phyloP scores from a whole-genome alignment of 139 green algal species.

The Dunaliella primolecta region DNA sequence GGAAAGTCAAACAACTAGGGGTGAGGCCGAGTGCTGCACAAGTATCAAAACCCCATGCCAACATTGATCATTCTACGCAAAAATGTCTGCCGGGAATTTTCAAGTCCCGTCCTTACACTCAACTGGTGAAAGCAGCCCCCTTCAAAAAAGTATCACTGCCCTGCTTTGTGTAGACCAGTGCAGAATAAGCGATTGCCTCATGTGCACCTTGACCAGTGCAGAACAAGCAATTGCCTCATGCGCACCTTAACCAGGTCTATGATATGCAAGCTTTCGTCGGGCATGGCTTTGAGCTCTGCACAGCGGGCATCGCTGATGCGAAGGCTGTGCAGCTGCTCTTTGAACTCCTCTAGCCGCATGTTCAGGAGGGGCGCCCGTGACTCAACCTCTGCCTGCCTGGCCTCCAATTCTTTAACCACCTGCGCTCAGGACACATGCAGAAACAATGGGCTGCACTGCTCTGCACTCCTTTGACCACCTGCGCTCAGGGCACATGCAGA shows the following conservation, averaged over 20 bases:
- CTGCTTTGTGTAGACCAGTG: too few species aligned
- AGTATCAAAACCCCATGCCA: too few species aligned
- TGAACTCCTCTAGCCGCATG: conserved; percentile 26
- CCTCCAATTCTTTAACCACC: conserved; percentile 25
- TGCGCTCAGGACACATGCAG: background rate
- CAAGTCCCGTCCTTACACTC: too few species aligned
- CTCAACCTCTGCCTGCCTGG: conserved; percentile 42
- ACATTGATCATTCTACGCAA: too few species aligned
- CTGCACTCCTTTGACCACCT: conserved; percentile 25
- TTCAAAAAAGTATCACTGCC: too few species aligned
- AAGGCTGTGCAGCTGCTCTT: conserved; percentile 27
- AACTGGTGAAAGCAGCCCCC: too few species aligned
- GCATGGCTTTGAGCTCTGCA: conserved; percentile 35
- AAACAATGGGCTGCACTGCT: background rate
- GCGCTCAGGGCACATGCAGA: background rate
- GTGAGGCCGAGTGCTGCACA: too few species aligned
- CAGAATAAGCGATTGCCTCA: too few species aligned
- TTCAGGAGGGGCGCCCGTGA: conserved; percentile 26
- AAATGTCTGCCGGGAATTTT: too few species aligned
- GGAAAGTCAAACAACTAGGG: too few species aligned
- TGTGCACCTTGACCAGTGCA: too few species aligned
- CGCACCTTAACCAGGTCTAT: conserved; percentile 38
- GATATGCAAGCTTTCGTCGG: conserved; percentile 13
- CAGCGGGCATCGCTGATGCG: conserved; percentile 32
- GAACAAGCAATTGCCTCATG: too few species aligned